Conservation (phyloP, 495 filamentous ascomycete species). For the Alectoria sarmentosa region DNA sequence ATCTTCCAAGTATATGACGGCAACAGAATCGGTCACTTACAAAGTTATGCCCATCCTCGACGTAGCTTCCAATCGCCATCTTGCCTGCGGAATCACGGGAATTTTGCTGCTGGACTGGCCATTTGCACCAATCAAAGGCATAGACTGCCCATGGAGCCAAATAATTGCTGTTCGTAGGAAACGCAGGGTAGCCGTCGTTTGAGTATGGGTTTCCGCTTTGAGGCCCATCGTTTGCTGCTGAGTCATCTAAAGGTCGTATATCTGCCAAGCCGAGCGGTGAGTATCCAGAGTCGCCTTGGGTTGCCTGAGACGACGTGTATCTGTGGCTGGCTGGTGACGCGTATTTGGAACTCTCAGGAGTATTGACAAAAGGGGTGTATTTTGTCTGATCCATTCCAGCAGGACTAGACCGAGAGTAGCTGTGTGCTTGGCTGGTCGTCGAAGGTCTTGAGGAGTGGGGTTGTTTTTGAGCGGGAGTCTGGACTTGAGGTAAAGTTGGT, state of each 20-base stretch:
- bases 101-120: constrained; percentile 64
- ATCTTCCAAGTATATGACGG: not conserved
- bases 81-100: constrained; percentile 69
- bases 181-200: constrained; percentile 41
- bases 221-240: constrained; percentile 54
- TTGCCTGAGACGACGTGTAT: constrained; percentile 56
- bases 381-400: constrained; percentile 64
- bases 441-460: constrained; percentile 60
- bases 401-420: constrained; percentile 80
- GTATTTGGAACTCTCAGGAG: constrained; percentile 61
- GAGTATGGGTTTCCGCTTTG: constrained; percentile 35
- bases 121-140: constrained; percentile 99
- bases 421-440: constrained; percentile 57
- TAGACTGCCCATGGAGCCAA: constrained; percentile 92
- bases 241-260: constrained; percentile 74
- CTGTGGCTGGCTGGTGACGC: constrained; percentile 58
- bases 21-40: constrained; percentile 42
- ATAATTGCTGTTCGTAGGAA: constrained; percentile 75
- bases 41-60: constrained; percentile 97
- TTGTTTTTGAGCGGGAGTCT: constrained; percentile 48
- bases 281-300: constrained; percentile 66
- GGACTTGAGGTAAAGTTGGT: constrained; percentile 61
- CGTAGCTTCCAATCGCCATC: constrained; percentile 88
- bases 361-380: constrained; percentile 64
- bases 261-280: constrained; percentile 87